Percentiles rank a stretch among this genome's conserved stretches.
These are phyloP conservation scores for Trapa incisa DNA, from an alignment of 345 rosid genomes.

Conservation along the genomic window DNA sequence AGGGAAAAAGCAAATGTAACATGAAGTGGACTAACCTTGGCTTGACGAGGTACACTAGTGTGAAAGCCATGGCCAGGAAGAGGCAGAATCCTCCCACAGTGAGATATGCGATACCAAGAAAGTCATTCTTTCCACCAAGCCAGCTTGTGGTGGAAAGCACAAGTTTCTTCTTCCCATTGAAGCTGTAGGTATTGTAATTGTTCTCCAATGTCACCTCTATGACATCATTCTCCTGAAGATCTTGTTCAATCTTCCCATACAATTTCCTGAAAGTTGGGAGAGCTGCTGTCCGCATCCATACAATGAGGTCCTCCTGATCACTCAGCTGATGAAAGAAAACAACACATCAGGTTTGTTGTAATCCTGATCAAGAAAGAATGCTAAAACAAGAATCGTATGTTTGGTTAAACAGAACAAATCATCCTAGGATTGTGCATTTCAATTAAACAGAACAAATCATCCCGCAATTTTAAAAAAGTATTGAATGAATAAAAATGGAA, in stretches of 20 bases:
- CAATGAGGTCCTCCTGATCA: conserved; percentile 87
- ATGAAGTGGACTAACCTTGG: conserved; percentile 49
- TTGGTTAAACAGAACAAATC: no score
- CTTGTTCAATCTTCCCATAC: conserved; percentile 84
- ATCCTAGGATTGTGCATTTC: no score
- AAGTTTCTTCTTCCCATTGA: conserved; percentile 84
- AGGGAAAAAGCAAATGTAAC: neutral
- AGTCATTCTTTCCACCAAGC: conserved; percentile 98
- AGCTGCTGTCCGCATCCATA: conserved; percentile 99
- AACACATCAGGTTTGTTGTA: no score
- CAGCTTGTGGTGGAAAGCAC: conserved; percentile 95
- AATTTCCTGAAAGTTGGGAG: conserved; percentile 94
- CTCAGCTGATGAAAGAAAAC: conserved; percentile 41
- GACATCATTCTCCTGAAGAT: conserved; percentile 43
- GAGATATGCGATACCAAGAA: conserved; percentile 93
- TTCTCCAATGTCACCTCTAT: conserved; percentile 47
- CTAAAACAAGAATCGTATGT: no score
- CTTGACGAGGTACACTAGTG: conserved; percentile 72
- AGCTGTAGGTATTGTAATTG: conserved; percentile 86
- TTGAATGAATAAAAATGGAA: no score
- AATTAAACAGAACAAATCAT: no score
- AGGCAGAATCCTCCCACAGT: conserved; percentile 85
- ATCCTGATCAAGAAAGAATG: no score
- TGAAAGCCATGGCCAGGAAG: conserved; percentile 71
- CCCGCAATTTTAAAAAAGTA: no score